phyloP scores from a whole-genome alignment of 495 filamentous ascomycete genomes.

The Ramalina intermedia region DNA sequence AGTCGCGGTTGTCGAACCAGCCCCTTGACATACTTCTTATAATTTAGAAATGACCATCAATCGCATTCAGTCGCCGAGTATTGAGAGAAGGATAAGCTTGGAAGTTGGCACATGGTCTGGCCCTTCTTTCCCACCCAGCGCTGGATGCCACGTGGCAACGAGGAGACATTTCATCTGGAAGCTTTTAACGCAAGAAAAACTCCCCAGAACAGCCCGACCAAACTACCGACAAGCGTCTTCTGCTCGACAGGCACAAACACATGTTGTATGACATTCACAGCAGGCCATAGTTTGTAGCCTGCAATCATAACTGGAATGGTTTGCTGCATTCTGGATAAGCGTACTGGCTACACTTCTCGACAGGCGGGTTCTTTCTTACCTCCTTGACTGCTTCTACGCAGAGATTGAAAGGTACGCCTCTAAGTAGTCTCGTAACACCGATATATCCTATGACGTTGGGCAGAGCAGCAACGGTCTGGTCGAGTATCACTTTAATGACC shows the following conservation, averaged over 20 bases:
- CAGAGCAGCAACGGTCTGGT: constrained; percentile 63
- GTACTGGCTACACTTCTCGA: background rate
- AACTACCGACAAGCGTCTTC: constrained; percentile 60
- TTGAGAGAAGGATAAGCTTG: too few relatives aligned
- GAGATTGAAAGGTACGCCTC: constrained; percentile 20
- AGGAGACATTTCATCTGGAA: constrained; percentile 11
- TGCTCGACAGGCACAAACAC: constrained; percentile 62
- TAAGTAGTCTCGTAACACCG: constrained; percentile 38
- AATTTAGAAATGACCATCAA: too few relatives aligned
- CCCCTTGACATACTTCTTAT: too few relatives aligned
- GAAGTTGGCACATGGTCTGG: too few relatives aligned
- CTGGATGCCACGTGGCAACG: background rate
- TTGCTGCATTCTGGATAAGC: constrained; percentile 26
- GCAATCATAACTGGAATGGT: constrained; percentile 59
- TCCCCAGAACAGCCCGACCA: constrained; percentile 76
- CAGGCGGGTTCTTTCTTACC: constrained; percentile 16
- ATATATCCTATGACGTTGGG: constrained; percentile 71
- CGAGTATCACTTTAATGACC: constrained; percentile 62
- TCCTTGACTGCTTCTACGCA: constrained; percentile 23
- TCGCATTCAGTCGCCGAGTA: too few relatives aligned
- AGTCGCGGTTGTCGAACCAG: too few relatives aligned
- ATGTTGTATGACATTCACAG: constrained; percentile 69
- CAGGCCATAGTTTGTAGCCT: constrained; percentile 69
- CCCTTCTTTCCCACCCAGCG: too few relatives aligned
- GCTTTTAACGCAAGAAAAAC: constrained; percentile 68